Evolutionary conservation across 495 filamentous ascomycete species (phyloP).

Genomic region (Tuber melanosporum): DNA sequence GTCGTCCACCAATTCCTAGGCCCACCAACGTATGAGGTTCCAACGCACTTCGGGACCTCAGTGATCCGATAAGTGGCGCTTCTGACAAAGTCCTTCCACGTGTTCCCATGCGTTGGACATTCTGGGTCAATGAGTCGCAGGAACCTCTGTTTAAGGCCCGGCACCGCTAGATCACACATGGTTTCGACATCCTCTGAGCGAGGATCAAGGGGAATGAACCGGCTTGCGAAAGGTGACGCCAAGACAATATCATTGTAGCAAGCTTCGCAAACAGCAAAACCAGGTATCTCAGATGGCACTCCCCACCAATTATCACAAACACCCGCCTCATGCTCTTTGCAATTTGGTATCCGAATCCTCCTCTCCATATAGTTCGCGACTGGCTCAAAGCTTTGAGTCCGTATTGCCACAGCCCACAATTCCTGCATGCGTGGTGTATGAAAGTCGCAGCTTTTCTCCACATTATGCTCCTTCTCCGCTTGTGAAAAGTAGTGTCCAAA

Average conservation of each 20-base stretch:
- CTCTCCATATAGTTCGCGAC: slow-evolving; percentile 1
- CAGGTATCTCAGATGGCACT: not conserved
- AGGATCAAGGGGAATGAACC: not conserved
- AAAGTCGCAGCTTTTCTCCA: not conserved
- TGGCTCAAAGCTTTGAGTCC: not conserved
- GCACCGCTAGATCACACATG: not conserved
- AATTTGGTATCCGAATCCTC: not conserved
- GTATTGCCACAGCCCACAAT: not conserved
- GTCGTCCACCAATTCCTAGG: slow-evolving; percentile 4
- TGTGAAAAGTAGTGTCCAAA: not conserved
- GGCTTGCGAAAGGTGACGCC: not conserved
- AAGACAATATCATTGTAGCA: not conserved
- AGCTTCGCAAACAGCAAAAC: not conserved
- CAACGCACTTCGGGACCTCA: slow-evolving; percentile 2
- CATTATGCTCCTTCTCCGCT: not conserved
- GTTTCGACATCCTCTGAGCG: not conserved
- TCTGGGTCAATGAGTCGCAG: not conserved
- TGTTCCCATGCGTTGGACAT: not conserved
- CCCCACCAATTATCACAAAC: not conserved
- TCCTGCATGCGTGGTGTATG: slow-evolving; percentile 2
- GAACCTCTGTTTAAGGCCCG: not conserved
- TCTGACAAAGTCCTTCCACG: slow-evolving; percentile 3
- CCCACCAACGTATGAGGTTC: not conserved
- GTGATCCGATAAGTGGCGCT: slow-evolving; percentile 5
- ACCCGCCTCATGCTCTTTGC: not conserved